phyloP scores from a whole-genome alignment of 2,329 filamentous ascomycete species.

The Sclerotinia glacialis region DNA sequence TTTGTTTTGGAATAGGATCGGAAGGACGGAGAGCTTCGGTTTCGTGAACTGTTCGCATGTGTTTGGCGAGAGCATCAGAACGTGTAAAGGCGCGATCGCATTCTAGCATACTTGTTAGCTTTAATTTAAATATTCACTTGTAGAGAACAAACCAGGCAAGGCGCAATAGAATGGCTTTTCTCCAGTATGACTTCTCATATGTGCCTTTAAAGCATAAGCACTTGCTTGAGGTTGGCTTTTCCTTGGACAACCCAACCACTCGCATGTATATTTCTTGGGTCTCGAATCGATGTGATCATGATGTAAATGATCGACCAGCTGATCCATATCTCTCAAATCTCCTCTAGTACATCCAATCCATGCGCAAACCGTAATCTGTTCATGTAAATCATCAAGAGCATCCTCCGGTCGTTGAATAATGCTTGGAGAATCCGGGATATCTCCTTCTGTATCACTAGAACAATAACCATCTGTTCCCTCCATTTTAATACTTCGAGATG shows the following conservation, averaged over 20 bases:
- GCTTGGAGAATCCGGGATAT: slow-evolving; percentile 69
- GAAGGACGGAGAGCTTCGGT: slow-evolving; percentile 86
- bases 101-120: slow-evolving; percentile 53
- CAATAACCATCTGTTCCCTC: slow-evolving; percentile 51
- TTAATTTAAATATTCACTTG: neutral
- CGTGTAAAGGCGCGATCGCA: slow-evolving; percentile 96
- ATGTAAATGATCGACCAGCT: slow-evolving; percentile 78
- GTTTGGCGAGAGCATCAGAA: slow-evolving; percentile 92
- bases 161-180: slow-evolving; percentile 99
- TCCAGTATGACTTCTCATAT: slow-evolving; percentile 95
- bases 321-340: slow-evolving; percentile 77
- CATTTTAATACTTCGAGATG: slow-evolving; percentile 38
- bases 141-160: slow-evolving; percentile 66
- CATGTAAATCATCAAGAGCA: slow-evolving; percentile 61
- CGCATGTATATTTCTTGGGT: slow-evolving; percentile 97
- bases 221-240: slow-evolving; percentile 92
- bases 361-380: slow-evolving; percentile 73
- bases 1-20: slow-evolving; percentile 69
- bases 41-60: slow-evolving; percentile 98
- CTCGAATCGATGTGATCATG: slow-evolving; percentile 90
- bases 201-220: slow-evolving; percentile 91
- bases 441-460: slow-evolving; percentile 87
- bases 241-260: slow-evolving; percentile 85
- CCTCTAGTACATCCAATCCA: slow-evolving; percentile 74
- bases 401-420: slow-evolving; percentile 64